A percentile compares a stretch with the other conserved stretches of the same genome.
Evolutionary conservation across 257 asterid species (phyloP).

Genomic region (Solanum bulbocastanum): DNA sequence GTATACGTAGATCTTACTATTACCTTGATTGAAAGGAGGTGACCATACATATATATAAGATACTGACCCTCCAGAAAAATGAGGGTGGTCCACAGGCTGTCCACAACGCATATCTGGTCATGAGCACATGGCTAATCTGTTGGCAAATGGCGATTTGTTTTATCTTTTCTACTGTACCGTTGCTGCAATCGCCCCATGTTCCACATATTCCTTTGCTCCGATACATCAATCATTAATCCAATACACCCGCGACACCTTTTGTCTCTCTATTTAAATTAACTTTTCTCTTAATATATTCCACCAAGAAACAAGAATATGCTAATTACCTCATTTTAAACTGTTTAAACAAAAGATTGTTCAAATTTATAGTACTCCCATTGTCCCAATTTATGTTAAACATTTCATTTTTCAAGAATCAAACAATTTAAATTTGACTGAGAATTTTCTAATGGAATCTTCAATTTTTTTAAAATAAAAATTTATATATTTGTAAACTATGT

Average conservation of each 20-base stretch:
- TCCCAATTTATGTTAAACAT: background rate
- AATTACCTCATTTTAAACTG: background rate
- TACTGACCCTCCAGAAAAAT: background rate
- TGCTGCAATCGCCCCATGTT: background rate
- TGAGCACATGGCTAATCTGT: background rate
- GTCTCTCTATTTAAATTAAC: background rate
- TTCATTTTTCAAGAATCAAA: too few species aligned
- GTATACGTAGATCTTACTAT: too few species aligned
- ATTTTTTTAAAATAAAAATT: too few species aligned
- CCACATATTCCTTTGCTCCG: background rate
- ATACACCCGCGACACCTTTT: background rate
- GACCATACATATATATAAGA: background rate
- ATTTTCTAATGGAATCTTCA: too few species aligned
- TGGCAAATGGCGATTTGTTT: background rate
- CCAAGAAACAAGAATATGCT: background rate
- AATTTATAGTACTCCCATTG: background rate
- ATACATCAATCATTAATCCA: background rate
- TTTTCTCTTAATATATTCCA: background rate
- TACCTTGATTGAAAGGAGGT: background rate
- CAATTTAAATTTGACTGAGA: too few species aligned
- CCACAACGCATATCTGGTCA: background rate
- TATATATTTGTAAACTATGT: too few species aligned
- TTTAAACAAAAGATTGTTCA: background rate
- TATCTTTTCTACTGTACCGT: background rate
- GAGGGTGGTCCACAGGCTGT: background rate